These are phyloP conservation scores for Ceratocystis cubensis DNA, from an alignment of 2,329 filamentous ascomycete species.

Conservation along the genomic window DNA sequence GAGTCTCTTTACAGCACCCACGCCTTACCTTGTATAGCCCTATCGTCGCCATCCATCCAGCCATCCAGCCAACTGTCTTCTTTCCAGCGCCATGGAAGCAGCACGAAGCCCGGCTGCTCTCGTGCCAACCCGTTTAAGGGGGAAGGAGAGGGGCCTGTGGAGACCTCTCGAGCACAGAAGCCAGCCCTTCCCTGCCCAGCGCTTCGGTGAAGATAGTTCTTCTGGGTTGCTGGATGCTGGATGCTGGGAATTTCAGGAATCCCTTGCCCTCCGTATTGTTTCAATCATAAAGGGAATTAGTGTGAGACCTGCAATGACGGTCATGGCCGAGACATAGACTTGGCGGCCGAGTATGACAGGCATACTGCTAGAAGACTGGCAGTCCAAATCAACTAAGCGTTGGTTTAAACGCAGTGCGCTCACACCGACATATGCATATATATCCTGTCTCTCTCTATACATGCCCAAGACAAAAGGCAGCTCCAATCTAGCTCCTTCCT, in stretches of 20 bases:
- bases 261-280: neutral
- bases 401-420: neutral
- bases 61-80: too few relatives aligned
- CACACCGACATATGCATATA: neutral
- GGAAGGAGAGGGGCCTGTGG: too few relatives aligned
- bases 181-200: too few relatives aligned
- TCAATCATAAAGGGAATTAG: neutral
- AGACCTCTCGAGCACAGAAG: too few relatives aligned
- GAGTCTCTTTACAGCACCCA: too few relatives aligned
- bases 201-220: neutral
- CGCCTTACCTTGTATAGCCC: too few relatives aligned
- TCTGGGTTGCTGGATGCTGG: neutral
- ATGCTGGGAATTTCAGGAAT: too few relatives aligned
- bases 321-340: constrained; percentile 4
- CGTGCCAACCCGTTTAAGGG: too few relatives aligned
- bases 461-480: neutral
- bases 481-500: too few relatives aligned
- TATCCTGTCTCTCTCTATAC: neutral
- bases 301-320: neutral
- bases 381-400: neutral
- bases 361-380: neutral
- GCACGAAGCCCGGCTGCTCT: too few relatives aligned
- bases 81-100: too few relatives aligned
- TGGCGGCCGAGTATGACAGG: neutral
- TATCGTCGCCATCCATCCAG: too few relatives aligned